Base-by-base conservation (phyloP, 176 grass and related monocot species). In the Oryza glumipatula region DNA sequence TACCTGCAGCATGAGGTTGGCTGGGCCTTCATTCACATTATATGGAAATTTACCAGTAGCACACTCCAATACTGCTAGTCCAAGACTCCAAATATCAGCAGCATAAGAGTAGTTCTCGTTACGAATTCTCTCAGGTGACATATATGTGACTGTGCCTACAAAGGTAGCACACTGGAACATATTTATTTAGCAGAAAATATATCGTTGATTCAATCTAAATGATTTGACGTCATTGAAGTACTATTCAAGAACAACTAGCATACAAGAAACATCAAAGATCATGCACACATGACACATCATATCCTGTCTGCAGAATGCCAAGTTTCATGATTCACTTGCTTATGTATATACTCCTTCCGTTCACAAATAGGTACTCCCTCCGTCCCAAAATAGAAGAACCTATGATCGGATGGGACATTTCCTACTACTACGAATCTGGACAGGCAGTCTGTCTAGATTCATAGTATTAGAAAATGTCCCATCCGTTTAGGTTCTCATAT, bases 21-120 rank as follows among this genome's bases (percentile, higher is more conserved):
- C 96, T 83, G 88, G 88, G 16, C 96, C 96, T 65, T 92, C 93
- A 79, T 98, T 95, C 82, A 94, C 91, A 3, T 83, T 86, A 76
- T 95, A 98, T 87, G 96, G 93, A 90, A 98, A 98, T 84, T 94
- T 95, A 84, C 96, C 96, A 68, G 91, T 94, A 66, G 88, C 91
- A 87, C 96, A 98, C 83, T 98, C 96, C 80, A 98, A 93, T 73
- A 95, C 85, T 22, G 87, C 83, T 87, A 98, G 84, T 67, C 96
- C 96, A 89, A 98, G 86, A 72, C 96, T 98, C 96, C 93, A 98
- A 90, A 98, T 95, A 88, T 98, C 96, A 85, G 96, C 96, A 70
- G 96, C 48, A 77, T 90, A 98, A 44, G 93, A 98, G 72, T 98
- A 98, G 76, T 63, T 83, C 80, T 95, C 93, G 58, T 98, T 98